Evolutionary conservation across 768 basidiomycete species (phyloP), one percentile per base, ranked within the genome.

Genomic region (Candolleomyces efflorescens): DNA sequence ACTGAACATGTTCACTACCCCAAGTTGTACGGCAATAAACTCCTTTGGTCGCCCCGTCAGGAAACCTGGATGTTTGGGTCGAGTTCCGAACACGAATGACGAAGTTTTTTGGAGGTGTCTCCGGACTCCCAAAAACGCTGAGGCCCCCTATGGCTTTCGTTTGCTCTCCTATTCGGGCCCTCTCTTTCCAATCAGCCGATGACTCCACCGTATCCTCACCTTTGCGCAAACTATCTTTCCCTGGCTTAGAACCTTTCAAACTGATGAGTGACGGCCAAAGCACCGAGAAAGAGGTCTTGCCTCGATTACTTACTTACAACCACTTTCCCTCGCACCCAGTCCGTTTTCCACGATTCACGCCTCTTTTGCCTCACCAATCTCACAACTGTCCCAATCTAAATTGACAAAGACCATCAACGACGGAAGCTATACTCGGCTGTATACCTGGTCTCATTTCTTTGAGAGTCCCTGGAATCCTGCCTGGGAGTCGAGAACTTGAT

Each of bases 281-380:
- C 18, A 18, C 63, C 62, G 18, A 62, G 64, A 23, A 50, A 54
- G 32, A 54, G 59, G 27, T 32, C 53, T 54, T 17, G 46, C 10
- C 27, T 32, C 24, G 23, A 24, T 10, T 22, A 32, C 32, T 11
- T 11, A 27, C 9, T 27, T 23, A 32, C 51, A 64, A 43, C 58
- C 13, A 53, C 62, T 5, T 68, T 84, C 54, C 79, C 80, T 39
- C 74, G 77, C 27, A 72, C 81, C 26, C 81, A 83, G 66, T 75
- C 70, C 38, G 71, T 85, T 56, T 82, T 84, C 64, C 78, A 78
- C 54, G 82, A 85, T 67, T 82, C 83, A 5, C 81, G 82, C 51
- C 75, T 84, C 26, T 76, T 73, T 3, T 63, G 71, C 55, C 70
- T 85, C 38, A 80, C 80, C 27, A 74, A 80, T 59, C 76, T 85